Evolutionary conservation across 2,329 filamentous ascomycete species (phyloP).

Genomic region (Aspergillus sp.): DNA sequence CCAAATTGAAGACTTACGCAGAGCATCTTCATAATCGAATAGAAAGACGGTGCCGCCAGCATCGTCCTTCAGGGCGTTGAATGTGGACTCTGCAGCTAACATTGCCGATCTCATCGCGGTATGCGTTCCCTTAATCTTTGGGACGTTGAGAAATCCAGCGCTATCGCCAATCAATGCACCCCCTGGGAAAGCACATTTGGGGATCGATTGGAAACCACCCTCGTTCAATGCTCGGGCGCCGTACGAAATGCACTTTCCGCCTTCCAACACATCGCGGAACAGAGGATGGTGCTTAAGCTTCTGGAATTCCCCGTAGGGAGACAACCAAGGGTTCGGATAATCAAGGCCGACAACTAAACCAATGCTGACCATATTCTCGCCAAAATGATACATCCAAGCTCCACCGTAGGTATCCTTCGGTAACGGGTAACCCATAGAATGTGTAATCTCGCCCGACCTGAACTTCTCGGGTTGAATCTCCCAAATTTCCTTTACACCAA

Average conservation of each 20-base stretch:
- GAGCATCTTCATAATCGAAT: constrained; percentile 87
- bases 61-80: constrained; percentile 63
- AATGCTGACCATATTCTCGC: constrained; percentile 90
- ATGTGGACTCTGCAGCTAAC: constrained; percentile 90
- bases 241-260: constrained; percentile 96
- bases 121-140: constrained; percentile 98
- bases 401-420: constrained; percentile 89
- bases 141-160: constrained; percentile 94
- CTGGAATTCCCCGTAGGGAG: constrained; percentile 94
- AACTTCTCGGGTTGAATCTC: constrained; percentile 93
- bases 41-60: constrained; percentile 77
- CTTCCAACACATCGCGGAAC: constrained; percentile 82
- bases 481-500: constrained; percentile 97
- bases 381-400: constrained; percentile 99
- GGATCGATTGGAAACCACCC: constrained; percentile 96
- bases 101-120: constrained; percentile 98
- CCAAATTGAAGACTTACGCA: constrained; percentile 87
- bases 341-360: constrained; percentile 91
- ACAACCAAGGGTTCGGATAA: constrained; percentile 95
- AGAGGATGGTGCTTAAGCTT: constrained; percentile 98
- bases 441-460: constrained; percentile 76
- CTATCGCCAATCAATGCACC: constrained; percentile 95
- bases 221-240: constrained; percentile 88
- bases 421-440: constrained; percentile 91
- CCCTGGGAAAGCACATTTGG: constrained; percentile 93